Conservation (phyloP, 2,329 filamentous ascomycete species). For the Sporothrix euskadiensis region DNA sequence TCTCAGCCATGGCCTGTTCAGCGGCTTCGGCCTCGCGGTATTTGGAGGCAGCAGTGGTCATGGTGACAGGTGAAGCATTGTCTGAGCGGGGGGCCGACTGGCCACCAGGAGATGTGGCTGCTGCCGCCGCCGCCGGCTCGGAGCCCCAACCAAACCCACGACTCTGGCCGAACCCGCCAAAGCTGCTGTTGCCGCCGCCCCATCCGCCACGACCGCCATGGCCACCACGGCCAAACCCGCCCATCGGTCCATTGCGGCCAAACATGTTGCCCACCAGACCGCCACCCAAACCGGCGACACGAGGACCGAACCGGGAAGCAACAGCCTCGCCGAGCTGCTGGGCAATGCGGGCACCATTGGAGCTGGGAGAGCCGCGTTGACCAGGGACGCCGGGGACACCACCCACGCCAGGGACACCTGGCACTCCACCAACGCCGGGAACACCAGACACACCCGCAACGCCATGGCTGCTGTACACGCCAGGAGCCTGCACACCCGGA, state of each 20-base stretch:
- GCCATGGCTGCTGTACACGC: neutral
- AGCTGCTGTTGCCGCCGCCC: neutral
- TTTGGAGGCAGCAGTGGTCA: slow-evolving; percentile 35
- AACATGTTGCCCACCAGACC: slow-evolving; percentile 21
- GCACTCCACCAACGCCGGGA: slow-evolving; percentile 8
- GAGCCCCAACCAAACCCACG: neutral
- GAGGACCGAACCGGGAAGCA: slow-evolving; percentile 8
- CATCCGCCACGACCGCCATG: slow-evolving; percentile 5
- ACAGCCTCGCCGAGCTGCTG: slow-evolving; percentile 15
- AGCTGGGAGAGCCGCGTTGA: neutral
- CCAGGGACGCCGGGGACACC: neutral
- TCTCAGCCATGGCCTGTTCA: slow-evolving; percentile 40
- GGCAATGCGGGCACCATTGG: neutral
- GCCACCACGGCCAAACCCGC: slow-evolving; percentile 26
- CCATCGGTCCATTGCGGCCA: slow-evolving; percentile 20
- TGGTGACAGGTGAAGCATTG: neutral
- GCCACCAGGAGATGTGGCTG: neutral
- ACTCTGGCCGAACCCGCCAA: neutral
- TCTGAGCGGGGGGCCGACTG: neutral
- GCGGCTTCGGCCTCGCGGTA: slow-evolving; percentile 43
- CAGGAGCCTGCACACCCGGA: neutral
- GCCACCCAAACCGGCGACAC: neutral
- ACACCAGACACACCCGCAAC: neutral
- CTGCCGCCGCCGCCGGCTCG: neutral
- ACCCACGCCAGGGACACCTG: slow-evolving; percentile 12